A percentile compares a stretch with the other conserved stretches of the same genome.
Evolutionary conservation across 441 rosid genomes (phyloP).

Genomic region (Macaranga tanarius): DNA sequence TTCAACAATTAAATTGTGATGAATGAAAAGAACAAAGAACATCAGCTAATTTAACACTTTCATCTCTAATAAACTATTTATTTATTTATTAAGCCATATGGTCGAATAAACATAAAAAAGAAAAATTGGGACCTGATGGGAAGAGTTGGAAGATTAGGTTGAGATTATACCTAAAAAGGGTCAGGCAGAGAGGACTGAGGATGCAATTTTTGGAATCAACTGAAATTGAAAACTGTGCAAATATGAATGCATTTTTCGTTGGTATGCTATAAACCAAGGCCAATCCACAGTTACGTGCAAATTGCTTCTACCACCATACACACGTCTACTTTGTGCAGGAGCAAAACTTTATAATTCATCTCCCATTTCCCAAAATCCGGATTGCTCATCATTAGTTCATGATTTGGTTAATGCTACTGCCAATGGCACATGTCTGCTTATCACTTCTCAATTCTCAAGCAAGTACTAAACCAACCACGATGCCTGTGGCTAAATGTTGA

Average conservation of each 20-base stretch:
- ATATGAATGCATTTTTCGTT: background rate
- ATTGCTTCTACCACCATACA: background rate
- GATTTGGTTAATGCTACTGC: background rate
- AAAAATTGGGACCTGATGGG: too few relatives aligned
- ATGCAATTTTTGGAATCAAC: background rate
- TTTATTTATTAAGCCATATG: background rate
- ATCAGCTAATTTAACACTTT: background rate
- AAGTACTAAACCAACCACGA: background rate
- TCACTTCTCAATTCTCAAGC: background rate
- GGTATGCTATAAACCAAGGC: background rate
- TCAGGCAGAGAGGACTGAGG: background rate
- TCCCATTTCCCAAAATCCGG: background rate
- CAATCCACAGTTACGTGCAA: slow-evolving; percentile 8
- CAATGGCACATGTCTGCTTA: background rate
- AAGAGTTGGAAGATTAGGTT: background rate
- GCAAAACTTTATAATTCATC: background rate
- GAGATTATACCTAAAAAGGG: background rate
- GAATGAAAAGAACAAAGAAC: background rate
- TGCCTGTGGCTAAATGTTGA: too few relatives aligned
- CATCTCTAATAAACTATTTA: background rate
- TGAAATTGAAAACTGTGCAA: background rate
- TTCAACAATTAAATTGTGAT: too few relatives aligned
- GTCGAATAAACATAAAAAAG: background rate
- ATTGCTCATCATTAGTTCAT: background rate
- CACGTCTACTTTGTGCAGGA: background rate